phyloP scores from a whole-genome alignment of 345 rosid genomes.

The Eucalyptus microcorys region DNA sequence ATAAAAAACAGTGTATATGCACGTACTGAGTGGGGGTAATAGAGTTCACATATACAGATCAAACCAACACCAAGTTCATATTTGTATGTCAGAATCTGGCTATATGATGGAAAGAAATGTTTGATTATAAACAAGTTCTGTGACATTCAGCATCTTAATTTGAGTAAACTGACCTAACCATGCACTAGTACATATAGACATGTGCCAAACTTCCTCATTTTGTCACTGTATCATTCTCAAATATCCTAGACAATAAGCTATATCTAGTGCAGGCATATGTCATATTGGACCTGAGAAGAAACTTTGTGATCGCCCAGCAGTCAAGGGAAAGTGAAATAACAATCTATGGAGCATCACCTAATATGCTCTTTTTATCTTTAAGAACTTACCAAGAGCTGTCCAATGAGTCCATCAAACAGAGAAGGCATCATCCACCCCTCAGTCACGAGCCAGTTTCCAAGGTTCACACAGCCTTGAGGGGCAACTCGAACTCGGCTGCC shows the following conservation, averaged over 20 bases:
- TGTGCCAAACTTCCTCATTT: not conserved
- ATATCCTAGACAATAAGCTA: not conserved
- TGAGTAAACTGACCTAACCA: not conserved
- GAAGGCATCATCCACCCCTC: not conserved
- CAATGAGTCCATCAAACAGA: not conserved
- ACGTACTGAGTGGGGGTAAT: not conserved
- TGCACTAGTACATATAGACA: not conserved
- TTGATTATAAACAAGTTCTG: not conserved
- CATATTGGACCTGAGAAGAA: not conserved
- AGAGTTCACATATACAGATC: not conserved
- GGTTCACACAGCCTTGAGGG: constrained; percentile 4
- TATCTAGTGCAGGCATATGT: not conserved
- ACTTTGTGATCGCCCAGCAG: not conserved
- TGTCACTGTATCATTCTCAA: not conserved
- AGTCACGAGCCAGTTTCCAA: constrained; percentile 8
- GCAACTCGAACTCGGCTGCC: not conserved
- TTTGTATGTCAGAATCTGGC: not conserved
- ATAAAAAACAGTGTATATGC: not conserved
- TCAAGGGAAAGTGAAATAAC: not conserved
- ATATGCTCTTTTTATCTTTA: not conserved
- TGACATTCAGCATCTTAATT: not conserved
- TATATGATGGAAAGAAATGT: not conserved
- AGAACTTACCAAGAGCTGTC: not conserved
- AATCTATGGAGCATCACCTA: not conserved
- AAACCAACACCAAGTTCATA: not conserved